A percentile compares a stretch with the other conserved stretches of the same genome.
Evolutionary conservation across 139 green algal genomes (phyloP).

Genomic region (Picochlorum sp.): DNA sequence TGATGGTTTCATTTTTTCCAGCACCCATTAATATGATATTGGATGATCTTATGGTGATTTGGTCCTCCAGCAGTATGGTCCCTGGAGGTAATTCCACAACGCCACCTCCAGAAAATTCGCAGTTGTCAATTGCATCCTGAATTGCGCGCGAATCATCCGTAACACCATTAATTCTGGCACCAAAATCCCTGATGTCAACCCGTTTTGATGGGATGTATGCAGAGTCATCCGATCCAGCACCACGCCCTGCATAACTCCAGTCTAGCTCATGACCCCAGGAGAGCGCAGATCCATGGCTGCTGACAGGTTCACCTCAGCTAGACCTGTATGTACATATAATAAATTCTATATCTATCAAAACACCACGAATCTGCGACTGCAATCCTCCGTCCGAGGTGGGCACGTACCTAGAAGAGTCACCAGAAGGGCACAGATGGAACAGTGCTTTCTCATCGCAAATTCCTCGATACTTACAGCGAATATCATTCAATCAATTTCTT

Average conservation of each 20-base stretch:
- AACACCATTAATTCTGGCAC: neutral
- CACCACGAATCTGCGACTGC: no score
- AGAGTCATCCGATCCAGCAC: neutral
- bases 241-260: slow-evolving; percentile 1
- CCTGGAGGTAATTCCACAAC: slow-evolving; percentile 6
- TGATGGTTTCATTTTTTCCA: slow-evolving; percentile 2
- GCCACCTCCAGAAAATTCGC: neutral
- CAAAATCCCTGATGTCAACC: slow-evolving; percentile 4
- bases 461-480: no score
- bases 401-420: no score
- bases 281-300: neutral
- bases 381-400: no score
- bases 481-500: no score
- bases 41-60: neutral
- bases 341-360: no score
- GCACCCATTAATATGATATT: slow-evolving; percentile 4
- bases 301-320: neutral
- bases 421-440: no score
- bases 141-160: slow-evolving; percentile 4
- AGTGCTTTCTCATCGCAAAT: no score
- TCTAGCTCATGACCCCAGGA: neutral
- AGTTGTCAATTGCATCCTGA: slow-evolving; percentile 5
- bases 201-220: neutral
- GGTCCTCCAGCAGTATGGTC: neutral
- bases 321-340: no score